Evolutionary conservation across 306 rosid species (phyloP).

Genomic region (Cucurbita ficifolia): DNA sequence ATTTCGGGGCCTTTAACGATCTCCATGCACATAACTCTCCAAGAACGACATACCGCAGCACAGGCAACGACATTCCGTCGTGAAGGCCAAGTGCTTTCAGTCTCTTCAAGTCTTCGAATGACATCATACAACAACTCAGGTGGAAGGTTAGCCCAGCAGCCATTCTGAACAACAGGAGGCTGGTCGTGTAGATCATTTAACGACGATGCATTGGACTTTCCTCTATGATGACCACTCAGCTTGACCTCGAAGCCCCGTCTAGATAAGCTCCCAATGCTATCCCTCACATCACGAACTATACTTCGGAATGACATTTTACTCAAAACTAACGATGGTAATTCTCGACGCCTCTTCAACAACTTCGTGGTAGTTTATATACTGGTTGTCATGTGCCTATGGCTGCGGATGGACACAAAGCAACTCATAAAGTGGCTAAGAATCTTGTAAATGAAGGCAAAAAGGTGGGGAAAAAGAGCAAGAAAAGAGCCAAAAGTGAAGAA

Average conservation of each 20-base stretch:
- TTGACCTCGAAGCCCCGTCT: conserved; percentile 69
- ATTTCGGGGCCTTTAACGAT: conserved; percentile 52
- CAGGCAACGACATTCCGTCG: conserved; percentile 71
- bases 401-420: conserved; percentile 2
- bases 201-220: conserved; percentile 48
- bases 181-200: conserved; percentile 46
- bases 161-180: conserved; percentile 32
- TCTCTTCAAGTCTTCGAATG: conserved; percentile 66
- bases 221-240: conserved; percentile 56
- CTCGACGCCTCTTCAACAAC: background rate
- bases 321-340: background rate
- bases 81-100: conserved; percentile 75
- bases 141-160: conserved; percentile 81
- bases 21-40: conserved; percentile 92
- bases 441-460: conserved; percentile 5
- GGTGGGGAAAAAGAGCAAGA: background rate
- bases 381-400: background rate
- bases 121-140: conserved; percentile 78
- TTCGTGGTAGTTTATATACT: background rate
- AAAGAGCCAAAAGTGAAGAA: conserved; percentile 1
- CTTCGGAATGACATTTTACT: conserved; percentile 80
- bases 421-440: conserved; percentile 1
- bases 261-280: conserved; percentile 81
- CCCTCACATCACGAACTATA: conserved; percentile 81
- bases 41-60: conserved; percentile 75